Conservation (phyloP, 1,284 basidiomycete species). For the Microbotryum silenes-acaulis region DNA sequence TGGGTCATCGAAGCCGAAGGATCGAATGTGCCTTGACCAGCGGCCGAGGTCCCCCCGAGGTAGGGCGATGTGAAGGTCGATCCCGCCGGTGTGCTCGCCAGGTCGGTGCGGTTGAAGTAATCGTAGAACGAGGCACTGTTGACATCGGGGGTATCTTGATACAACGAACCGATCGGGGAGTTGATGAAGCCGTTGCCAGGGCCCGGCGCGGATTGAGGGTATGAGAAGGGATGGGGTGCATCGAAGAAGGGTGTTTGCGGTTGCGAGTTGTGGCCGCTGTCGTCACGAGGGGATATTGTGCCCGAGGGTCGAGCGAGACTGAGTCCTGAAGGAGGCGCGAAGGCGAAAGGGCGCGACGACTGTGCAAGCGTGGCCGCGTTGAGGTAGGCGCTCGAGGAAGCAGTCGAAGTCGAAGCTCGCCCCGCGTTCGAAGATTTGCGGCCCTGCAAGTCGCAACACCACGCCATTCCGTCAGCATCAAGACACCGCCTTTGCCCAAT, state of each 20-base stretch:
- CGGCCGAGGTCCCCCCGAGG: slow-evolving; percentile 4
- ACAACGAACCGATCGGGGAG: slow-evolving; percentile 2
- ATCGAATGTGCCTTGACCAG: slow-evolving; percentile 1
- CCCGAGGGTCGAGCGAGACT: slow-evolving; percentile 19
- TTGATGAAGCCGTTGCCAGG: slow-evolving; percentile 4
- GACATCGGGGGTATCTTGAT: neutral
- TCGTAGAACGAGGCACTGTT: slow-evolving; percentile 19
- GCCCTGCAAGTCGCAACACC: neutral
- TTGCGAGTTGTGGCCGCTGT: slow-evolving; percentile 1
- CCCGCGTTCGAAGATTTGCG: slow-evolving; percentile 5
- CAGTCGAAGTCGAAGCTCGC: slow-evolving; percentile 1
- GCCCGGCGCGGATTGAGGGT: slow-evolving; percentile 7
- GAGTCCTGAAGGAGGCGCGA: slow-evolving; percentile 25
- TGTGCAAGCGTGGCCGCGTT: slow-evolving; percentile 25
- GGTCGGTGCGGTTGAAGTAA: slow-evolving; percentile 21
- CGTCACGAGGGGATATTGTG: neutral
- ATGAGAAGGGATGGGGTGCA: neutral
- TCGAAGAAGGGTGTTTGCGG: slow-evolving; percentile 15
- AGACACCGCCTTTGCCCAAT: no score
- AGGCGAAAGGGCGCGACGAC: slow-evolving; percentile 11
- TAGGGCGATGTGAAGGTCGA: slow-evolving; percentile 15
- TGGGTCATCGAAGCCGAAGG: slow-evolving; percentile 16
- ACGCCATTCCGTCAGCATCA: neutral
- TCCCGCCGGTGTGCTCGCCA: neutral
- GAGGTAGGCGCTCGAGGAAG: slow-evolving; percentile 19